Evolutionary conservation across 257 asterid genomes (phyloP), one percentile per base, ranked within the genome.

Genomic region (Leptodermis oblonga): DNA sequence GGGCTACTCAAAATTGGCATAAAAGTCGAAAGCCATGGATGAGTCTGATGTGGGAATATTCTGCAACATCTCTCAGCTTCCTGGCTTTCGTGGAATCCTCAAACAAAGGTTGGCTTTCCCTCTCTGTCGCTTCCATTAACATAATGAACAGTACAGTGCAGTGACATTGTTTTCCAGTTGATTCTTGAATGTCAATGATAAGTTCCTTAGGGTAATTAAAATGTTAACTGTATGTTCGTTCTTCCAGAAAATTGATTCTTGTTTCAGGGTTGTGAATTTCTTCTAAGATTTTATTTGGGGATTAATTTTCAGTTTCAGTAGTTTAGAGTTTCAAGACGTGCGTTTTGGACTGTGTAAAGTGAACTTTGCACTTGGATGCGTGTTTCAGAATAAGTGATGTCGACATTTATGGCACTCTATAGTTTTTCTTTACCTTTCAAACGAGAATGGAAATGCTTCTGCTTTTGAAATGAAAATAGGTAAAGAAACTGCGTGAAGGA

Each of bases 11-110:
- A 41, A 41, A 41, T 41, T 10, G 13, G 46, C 46, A 1, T 41
- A 34, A 34, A 34, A 34, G 6, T 2, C 6, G 39, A 25, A 54
- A 36, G 78, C 91, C 23, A 84, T 81, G 39, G 92, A 86, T 69
- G 98, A 92, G 78, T 77, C 87, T 23, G 92, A 86, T 45, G 96
- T 92, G 18, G 98, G 96, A 26, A 92, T 92, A 18, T 78, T 81
- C 68, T 92, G 92, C 82, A 87, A 89, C 88, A 85, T 89, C 49
- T 89, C 98, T 59, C 61, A 74, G 43, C 92, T 89, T 49, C 96
- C 94, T 13, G 96, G 98, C 56, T 92, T 92, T 77, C 82, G 89
- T 39, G 98, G 98, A 49, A 81, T 86, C 73, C 96, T 92, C 79
- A 92, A 92, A 78, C 98, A 86, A 73, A 92, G 98, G 98, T 89